Conservation (phyloP, 2,329 filamentous ascomycete species). For the Fonsecaea multimorphosa region DNA sequence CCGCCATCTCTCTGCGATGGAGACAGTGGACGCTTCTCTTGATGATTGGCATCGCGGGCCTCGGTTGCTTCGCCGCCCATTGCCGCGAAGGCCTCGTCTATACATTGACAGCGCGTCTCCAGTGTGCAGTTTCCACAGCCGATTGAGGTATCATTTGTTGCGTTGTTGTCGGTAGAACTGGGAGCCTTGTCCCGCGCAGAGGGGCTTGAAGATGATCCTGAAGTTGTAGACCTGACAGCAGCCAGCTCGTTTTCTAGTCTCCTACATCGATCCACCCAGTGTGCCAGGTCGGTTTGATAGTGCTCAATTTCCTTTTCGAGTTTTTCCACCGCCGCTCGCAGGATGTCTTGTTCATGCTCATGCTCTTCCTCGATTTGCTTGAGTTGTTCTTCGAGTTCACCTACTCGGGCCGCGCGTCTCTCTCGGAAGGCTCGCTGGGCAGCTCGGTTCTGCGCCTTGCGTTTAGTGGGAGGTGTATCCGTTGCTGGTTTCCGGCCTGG, state of each 20-base stretch:
- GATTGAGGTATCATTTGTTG: conserved; percentile 50
- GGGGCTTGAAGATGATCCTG: conserved; percentile 44
- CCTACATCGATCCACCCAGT: conserved; percentile 62
- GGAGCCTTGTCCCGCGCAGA: conserved; percentile 50
- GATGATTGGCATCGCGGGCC: conserved; percentile 42
- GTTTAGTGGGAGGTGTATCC: conserved; percentile 88
- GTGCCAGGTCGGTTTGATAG: conserved; percentile 59
- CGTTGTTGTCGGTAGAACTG: conserved; percentile 37
- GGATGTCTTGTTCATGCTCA: conserved; percentile 55
- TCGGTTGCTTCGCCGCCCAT: conserved; percentile 49
- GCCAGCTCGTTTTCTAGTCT: conserved; percentile 66
- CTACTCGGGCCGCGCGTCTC: conserved; percentile 81
- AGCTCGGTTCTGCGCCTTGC: conserved; percentile 91
- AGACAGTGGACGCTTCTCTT: conserved; percentile 47
- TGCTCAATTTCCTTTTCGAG: conserved; percentile 72
- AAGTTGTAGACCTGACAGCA: conserved; percentile 45
- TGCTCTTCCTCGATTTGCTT: conserved; percentile 56
- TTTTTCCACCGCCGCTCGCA: conserved; percentile 59
- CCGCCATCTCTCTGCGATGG: conserved; percentile 41
- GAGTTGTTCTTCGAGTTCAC: conserved; percentile 64
- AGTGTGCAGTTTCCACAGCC: conserved; percentile 72
- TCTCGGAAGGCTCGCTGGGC: conserved; percentile 91
- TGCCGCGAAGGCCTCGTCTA: conserved; percentile 60
- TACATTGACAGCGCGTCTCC: conserved; percentile 67
- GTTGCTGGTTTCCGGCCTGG: conserved; percentile 93